Evolutionary conservation across 257 asterid species (phyloP), one percentile per base, ranked within the genome.

Genomic region (Scutellaria galericulata): DNA sequence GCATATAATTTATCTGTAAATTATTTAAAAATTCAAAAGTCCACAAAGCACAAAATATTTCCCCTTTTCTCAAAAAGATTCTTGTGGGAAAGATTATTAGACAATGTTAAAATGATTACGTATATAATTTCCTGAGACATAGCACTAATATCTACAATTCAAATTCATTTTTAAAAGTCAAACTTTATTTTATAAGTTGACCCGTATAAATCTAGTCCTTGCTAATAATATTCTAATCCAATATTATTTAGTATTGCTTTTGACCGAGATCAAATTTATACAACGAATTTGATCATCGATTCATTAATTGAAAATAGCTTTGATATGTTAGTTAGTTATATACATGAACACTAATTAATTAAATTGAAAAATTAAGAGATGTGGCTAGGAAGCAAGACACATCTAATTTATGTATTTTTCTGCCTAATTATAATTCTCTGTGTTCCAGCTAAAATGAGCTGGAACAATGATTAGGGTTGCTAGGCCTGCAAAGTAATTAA

Each of bases 31-130:
- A 63, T 70, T 70, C 58, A 35, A 62, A 40, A 46, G 58, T 42
- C 79, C 81, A 68, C 87, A 84, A 82, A 83, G 90, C 88, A 86
- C 93, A 75, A 86, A 80, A 85, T 70, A 80, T 80, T 45, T 72
- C 65, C 72, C 48, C 68, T 71, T 77, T 44, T 73, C 81, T 79
- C 83, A 37, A 81, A 71, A 83, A 79, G 89, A 85, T 89, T 85
- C 78, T 82, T 35, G 22, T 63, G 65, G 74, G 44, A 73, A 78
- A 80, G 69, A 51, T 52, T 22, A 14, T 70, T 75, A 74, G 72
- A 76, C 63, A 52, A 18, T 18, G 18, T 31, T 4, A 3, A 4
- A 31, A 0, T 4, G 5, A 2, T 31, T 4, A 31, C 37, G 3
- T 31, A 31, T 31, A 31, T 31, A 31, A 31, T 31, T 31, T 31